Evolutionary conservation across 345 rosid species (phyloP).

Genomic region (Aegle marmelos): DNA sequence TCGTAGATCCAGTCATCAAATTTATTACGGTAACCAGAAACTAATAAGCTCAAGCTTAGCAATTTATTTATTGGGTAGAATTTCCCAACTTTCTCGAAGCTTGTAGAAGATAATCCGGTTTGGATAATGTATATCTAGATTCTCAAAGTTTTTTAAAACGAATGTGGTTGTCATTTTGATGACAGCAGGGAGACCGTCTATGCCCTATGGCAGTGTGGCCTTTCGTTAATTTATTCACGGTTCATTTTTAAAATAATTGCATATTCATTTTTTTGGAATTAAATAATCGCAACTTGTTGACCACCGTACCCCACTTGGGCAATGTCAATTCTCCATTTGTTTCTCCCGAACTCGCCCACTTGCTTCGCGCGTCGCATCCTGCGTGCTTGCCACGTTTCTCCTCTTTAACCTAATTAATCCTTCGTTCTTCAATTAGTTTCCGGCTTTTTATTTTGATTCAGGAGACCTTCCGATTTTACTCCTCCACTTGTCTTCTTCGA

Average conservation of each 20-base stretch:
- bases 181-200: not conserved
- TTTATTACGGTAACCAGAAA: not conserved
- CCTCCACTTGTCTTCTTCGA: not conserved
- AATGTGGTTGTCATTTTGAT: not conserved
- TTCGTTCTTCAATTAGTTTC: not conserved
- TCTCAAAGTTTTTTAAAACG: not conserved
- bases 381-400: not conserved
- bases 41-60: not conserved
- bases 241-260: not conserved
- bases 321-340: not conserved
- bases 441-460: not conserved
- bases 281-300: slow-evolving; percentile 2
- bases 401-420: not conserved
- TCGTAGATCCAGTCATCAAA: not conserved
- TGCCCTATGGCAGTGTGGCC: not conserved
- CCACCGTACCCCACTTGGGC: not conserved
- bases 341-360: not conserved
- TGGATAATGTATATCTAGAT: not conserved
- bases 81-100: not conserved
- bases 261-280: not conserved
- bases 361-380: not conserved
- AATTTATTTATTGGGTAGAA: not conserved
- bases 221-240: not conserved
- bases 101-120: not conserved
- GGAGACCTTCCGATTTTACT: not conserved